Base-by-base conservation (phyloP, 2,329 filamentous ascomycete genomes). In the Trichoderma sp. region DNA sequence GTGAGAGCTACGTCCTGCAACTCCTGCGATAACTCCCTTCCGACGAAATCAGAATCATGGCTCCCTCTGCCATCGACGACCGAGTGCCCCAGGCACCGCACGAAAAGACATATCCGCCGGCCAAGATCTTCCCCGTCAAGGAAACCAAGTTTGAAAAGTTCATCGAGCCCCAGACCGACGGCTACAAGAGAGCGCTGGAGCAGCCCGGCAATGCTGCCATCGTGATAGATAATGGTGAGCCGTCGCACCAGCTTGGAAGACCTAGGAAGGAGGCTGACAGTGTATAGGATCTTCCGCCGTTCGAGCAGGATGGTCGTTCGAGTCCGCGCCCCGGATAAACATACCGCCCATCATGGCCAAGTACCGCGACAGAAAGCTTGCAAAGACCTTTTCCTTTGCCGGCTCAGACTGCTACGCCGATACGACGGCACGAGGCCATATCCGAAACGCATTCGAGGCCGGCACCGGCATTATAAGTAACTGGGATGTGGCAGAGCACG, bases 401-500 rank as follows among this genome's bases (percentile, higher is more conserved):
- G 97, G 97, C 74, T 91, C 92, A 79, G 97, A 99, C 86, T 95
- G 97, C 81, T 98, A 97, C 81, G 93, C 95, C 78, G 97, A 99
- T 85, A 97, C 96, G 31, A 98, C 95, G 1, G 95, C 97, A 27
- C 91, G 94, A 75, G 94, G 95, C 12, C 97, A 98, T 83, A 93
- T 97, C 76, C 93, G 96, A 82, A 94, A 94, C 83, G 93, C 95
- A 1, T 98, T 98, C 80, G 97, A 99, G 83, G 90, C 93, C 2
- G 95, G 95, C 29, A 96, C 93, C 62, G 96, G 95, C 78, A 93
- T 99, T 65, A 91, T 98, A 76, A 95, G 94, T 83, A 98, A 98
- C 83, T 99, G 97, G 95, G 97, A 99, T 84, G 95, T 95, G 41
- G 95, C 98, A 91, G 97, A 99, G 84, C 95, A 96, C 75, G 89